Percentiles rank a stretch among this genome's conserved stretches.
phyloP scores from a whole-genome alignment of 371 early-diverging fungal genomes.

The Syncephalastrum racemosum region DNA sequence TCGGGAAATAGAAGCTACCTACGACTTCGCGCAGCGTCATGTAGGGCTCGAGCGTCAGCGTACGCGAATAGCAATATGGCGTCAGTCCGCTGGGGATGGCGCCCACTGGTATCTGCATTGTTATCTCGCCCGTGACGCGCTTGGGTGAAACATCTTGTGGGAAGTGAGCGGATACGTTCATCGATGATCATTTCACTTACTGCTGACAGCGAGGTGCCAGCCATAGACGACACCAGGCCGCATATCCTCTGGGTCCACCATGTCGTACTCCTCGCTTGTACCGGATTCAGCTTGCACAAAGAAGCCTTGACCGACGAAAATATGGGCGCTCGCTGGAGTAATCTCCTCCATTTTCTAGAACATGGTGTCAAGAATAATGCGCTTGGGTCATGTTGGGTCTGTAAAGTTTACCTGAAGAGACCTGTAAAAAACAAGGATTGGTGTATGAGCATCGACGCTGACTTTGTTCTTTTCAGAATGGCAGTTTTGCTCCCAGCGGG shows the following conservation, averaged over 20 bases:
- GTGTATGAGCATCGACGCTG: conserved; percentile 25
- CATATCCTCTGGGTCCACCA: conserved; percentile 24
- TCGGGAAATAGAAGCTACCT: conserved; percentile 57
- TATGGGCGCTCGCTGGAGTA: conserved; percentile 10
- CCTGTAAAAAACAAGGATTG: conserved; percentile 50
- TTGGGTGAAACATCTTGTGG: conserved; percentile 33
- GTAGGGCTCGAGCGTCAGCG: conserved; percentile 36
- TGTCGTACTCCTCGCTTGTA: conserved; percentile 26
- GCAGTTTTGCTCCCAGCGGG: conserved; percentile 18
- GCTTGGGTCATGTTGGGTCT: too few relatives aligned
- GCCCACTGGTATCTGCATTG: conserved; percentile 45
- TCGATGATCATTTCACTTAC: conserved; percentile 13
- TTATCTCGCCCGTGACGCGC: conserved; percentile 26
- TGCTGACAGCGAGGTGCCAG: conserved; percentile 40
- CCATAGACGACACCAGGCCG: conserved; percentile 30
- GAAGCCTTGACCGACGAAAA: conserved; percentile 35
- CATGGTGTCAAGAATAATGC: not conserved
- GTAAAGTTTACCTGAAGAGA: conserved; percentile 18
- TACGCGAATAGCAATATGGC: conserved; percentile 33
- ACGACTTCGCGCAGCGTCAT: conserved; percentile 40
- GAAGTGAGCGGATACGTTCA: not conserved
- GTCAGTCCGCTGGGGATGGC: conserved; percentile 32
- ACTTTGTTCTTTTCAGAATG: conserved; percentile 21
- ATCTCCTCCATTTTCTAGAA: conserved; percentile 7
- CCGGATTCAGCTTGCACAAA: conserved; percentile 12